phyloP scores from a whole-genome alignment of 2,329 filamentous ascomycete species.

The Bipolaris sorokiniana region DNA sequence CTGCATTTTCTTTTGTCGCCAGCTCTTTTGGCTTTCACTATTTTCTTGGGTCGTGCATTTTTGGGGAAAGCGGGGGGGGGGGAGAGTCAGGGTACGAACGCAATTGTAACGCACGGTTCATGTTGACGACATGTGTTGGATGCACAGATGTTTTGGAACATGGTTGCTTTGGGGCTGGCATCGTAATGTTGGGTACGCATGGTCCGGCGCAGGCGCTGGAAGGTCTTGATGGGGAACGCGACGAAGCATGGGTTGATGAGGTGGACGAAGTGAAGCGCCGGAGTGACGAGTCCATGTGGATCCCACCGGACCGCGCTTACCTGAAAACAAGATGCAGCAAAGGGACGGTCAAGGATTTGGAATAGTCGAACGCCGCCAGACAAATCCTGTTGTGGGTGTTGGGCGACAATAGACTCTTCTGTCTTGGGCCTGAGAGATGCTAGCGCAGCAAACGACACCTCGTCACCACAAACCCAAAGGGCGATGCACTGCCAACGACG shows the following conservation, averaged over 20 bases:
- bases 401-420: slow-evolving; percentile 27
- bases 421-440: slow-evolving; percentile 21
- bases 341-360: slow-evolving; percentile 18
- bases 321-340: slow-evolving; percentile 21
- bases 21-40: slow-evolving; percentile 19
- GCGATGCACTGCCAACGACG: slow-evolving; percentile 14
- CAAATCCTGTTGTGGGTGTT: slow-evolving; percentile 16
- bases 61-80: slow-evolving; percentile 19
- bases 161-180: slow-evolving; percentile 36
- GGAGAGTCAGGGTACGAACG: slow-evolving; percentile 11
- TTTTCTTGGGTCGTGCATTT: slow-evolving; percentile 26
- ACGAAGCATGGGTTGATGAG: slow-evolving; percentile 36
- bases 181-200: slow-evolving; percentile 29
- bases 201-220: slow-evolving; percentile 44
- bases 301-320: slow-evolving; percentile 24
- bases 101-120: slow-evolving; percentile 15
- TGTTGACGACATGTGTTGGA: slow-evolving; percentile 17
- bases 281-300: slow-evolving; percentile 28
- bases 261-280: slow-evolving; percentile 22
- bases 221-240: slow-evolving; percentile 24
- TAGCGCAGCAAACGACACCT: slow-evolving; percentile 26
- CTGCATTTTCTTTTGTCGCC: slow-evolving; percentile 27
- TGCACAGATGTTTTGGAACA: slow-evolving; percentile 18
- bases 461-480: slow-evolving; percentile 24
- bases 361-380: slow-evolving; percentile 17